These are phyloP conservation scores for Neophaeococcomyces aloes DNA, from an alignment of 2,329 filamentous ascomycete species.

Conservation along the genomic window DNA sequence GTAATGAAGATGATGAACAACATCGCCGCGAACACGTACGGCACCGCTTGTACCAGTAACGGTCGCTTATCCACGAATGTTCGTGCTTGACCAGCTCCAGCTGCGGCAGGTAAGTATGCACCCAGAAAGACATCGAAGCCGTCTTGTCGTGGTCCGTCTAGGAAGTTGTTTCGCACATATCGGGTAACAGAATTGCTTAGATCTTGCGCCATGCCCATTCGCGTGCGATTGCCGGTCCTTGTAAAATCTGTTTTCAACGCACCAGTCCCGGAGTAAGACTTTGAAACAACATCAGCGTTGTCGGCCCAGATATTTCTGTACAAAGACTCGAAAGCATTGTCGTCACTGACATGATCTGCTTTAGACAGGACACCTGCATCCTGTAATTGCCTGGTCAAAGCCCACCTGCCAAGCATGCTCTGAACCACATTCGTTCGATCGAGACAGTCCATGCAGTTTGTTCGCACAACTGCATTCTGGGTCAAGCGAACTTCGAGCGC, in stretches of 20 bases:
- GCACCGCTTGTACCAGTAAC: slow-evolving; percentile 80
- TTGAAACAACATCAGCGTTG: slow-evolving; percentile 91
- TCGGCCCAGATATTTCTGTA: slow-evolving; percentile 99
- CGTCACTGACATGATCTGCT: slow-evolving; percentile 69
- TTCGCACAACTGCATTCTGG: slow-evolving; percentile 85
- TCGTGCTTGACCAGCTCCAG: slow-evolving; percentile 58
- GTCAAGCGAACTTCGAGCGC: slow-evolving; percentile 67
- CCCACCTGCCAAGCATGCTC: slow-evolving; percentile 87
- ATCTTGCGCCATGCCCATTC: slow-evolving; percentile 73
- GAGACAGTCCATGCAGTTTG: slow-evolving; percentile 98
- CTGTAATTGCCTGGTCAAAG: slow-evolving; percentile 75
- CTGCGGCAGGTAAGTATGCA: slow-evolving; percentile 64
- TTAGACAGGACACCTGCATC: slow-evolving; percentile 69
- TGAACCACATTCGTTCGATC: slow-evolving; percentile 97
- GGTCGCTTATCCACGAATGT: slow-evolving; percentile 80
- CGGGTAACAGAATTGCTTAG: slow-evolving; percentile 77
- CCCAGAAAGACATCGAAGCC: slow-evolving; percentile 91
- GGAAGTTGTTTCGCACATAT: slow-evolving; percentile 89
- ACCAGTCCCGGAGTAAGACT: slow-evolving; percentile 87
- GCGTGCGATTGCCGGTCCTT: slow-evolving; percentile 80
- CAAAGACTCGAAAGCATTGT: slow-evolving; percentile 71
- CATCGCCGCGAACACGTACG: slow-evolving; percentile 79
- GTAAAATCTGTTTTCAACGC: slow-evolving; percentile 98
- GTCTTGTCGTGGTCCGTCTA: slow-evolving; percentile 87
- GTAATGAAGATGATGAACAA: slow-evolving; percentile 72